These are phyloP conservation scores for Zygosaccharomyces rouxii DNA, from an alignment of 805 yeast species.

Conservation along the genomic window DNA sequence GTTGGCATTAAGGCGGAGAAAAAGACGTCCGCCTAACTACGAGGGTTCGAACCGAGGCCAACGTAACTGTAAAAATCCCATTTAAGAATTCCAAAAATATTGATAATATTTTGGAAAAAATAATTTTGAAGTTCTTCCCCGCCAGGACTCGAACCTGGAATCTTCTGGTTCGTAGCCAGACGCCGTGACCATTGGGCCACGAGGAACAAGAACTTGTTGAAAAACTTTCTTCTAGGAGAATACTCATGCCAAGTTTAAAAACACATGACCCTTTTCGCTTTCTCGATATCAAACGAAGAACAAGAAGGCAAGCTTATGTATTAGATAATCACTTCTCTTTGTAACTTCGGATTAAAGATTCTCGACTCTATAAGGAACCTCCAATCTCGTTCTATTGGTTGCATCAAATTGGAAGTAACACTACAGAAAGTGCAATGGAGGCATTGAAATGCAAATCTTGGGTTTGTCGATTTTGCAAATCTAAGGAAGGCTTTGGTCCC, in stretches of 20 bases:
- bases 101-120: too few relatives aligned
- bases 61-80: too few relatives aligned
- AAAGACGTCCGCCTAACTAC: not conserved
- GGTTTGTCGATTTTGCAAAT: constrained; percentile 25
- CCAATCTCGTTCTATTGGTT: too few relatives aligned
- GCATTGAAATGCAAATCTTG: constrained; percentile 6
- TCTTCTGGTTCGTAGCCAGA: constrained; percentile 60
- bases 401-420: not conserved
- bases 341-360: not conserved
- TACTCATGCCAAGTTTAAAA: too few relatives aligned
- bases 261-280: too few relatives aligned
- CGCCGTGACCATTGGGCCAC: constrained; percentile 77
- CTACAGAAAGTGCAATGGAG: constrained; percentile 1
- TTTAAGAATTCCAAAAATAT: too few relatives aligned
- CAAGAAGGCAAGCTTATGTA: too few relatives aligned
- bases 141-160: constrained; percentile 56
- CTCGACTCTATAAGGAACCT: too few relatives aligned
- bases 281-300: too few relatives aligned
- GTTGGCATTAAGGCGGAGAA: not conserved
- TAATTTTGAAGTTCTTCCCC: too few relatives aligned
- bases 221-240: too few relatives aligned
- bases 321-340: too few relatives aligned
- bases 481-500: constrained; percentile 42
- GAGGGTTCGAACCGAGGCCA: constrained; percentile 1
- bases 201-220: constrained; percentile 51